Percentiles rank a stretch among this genome's conserved stretches.
phyloP scores from a whole-genome alignment of 1,139 yeast species.

The Blastobotrys illinoisensis region DNA sequence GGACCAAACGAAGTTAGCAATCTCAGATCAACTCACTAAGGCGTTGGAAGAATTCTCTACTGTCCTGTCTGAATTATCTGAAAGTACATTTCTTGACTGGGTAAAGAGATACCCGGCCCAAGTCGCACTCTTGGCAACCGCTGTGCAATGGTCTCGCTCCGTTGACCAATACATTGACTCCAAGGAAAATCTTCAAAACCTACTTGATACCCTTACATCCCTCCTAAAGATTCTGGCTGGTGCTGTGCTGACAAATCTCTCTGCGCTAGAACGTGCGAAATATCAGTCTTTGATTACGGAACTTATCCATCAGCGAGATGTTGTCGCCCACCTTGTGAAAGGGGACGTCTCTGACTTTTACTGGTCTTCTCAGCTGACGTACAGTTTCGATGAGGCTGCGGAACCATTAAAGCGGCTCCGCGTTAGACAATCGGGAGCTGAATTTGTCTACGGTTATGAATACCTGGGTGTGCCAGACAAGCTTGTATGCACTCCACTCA shows the following conservation, averaged over 20 bases:
- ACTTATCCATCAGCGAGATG: slow-evolving; percentile 53
- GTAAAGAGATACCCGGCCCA: slow-evolving; percentile 50
- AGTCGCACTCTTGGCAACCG: slow-evolving; percentile 50
- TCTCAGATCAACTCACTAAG: slow-evolving; percentile 37
- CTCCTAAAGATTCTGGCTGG: slow-evolving; percentile 25
- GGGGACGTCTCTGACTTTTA: slow-evolving; percentile 27
- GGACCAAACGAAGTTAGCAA: slow-evolving; percentile 39
- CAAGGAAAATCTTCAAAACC: background rate
- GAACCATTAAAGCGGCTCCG: slow-evolving; percentile 32
- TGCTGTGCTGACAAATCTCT: slow-evolving; percentile 30
- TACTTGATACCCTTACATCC: slow-evolving; percentile 2
- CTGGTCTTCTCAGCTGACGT: slow-evolving; percentile 57
- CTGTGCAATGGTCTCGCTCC: slow-evolving; percentile 33
- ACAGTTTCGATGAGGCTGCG: slow-evolving; percentile 37
- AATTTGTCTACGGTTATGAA: slow-evolving; percentile 68
- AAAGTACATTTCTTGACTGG: slow-evolving; percentile 30
- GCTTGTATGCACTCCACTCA: slow-evolving; percentile 71
- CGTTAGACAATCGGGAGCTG: slow-evolving; percentile 50
- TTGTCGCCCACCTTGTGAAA: slow-evolving; percentile 30
- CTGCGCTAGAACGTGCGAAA: slow-evolving; percentile 41
- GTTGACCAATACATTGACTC: background rate
- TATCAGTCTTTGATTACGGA: slow-evolving; percentile 62
- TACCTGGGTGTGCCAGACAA: slow-evolving; percentile 73
- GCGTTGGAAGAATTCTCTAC: background rate
- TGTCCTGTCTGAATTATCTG: slow-evolving; percentile 9